Base-by-base conservation (phyloP, 129 eudicot species). In the Flaveria sonorensis region DNA sequence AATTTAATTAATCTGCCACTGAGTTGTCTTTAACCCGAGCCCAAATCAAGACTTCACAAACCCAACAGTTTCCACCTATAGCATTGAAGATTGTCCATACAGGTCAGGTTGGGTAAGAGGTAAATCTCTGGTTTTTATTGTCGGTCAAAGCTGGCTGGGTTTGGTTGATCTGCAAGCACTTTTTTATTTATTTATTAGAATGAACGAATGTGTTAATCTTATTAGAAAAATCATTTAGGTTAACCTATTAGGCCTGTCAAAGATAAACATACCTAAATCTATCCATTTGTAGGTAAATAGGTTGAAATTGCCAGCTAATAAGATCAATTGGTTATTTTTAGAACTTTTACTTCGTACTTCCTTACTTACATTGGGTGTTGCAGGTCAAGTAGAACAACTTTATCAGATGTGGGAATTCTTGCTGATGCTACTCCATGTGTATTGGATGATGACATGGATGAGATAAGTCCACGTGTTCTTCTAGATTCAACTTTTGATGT, bases 331-430 rank as follows among this genome's bases (percentile, higher is more conserved):
- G 48, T 45, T 51, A 4, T 52, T 2, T 46, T 21, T 70, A 15
- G 3, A 28, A 70, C 60, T 23, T 23, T 30, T 71, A 24, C 10
- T 21, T 64, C 13, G 56, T 21, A 47, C 59, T 79, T 59, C 15
- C 61, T 77, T 50, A 68, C 26, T 46, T 43, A 30, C 43, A 47
- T 81, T 82, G 82, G 75, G 53, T 75, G 60, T 81, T 83, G 86
- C 93, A 90, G 99, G 89, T 91, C 99, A 47, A 94, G 99, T 80
- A 89, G 97, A 84, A 94, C 99, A 46, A 91, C 97, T 26, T 77
- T 94, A 71, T 91, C 99, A 53, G 97, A 91, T 69, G 88, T 88
- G 36, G 96, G 81, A 71, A 67, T 86, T 71, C 91, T 83, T 5
- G 36, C 89, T 24, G 97, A 82, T 73, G 83, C 90, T 73, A 87